Evolutionary conservation across 106 monocot species (phyloP), one percentile per base, ranked within the genome.

Genomic region (Platanthera zijinensis): DNA sequence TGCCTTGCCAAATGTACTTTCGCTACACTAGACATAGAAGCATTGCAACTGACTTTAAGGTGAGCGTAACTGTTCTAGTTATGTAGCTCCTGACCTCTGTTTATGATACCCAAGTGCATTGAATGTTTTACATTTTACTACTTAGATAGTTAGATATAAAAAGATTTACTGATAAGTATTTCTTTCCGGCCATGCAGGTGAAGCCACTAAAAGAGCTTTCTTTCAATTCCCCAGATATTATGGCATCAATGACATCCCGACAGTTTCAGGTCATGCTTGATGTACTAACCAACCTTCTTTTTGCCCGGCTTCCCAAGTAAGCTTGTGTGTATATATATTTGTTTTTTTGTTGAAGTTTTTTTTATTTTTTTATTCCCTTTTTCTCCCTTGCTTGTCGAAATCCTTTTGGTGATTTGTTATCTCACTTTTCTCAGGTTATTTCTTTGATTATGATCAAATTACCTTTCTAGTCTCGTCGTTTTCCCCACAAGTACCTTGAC

Each of bases 191-290:
- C 8, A 71, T 81, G 54, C 82, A 94, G 94, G 89, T 95, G 79
- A 95, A 95, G 82, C 94, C 94, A 64, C 54, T 95, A n/a, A 95
- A 95, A 75, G 91, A 91, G 71, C 85, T 95, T 17, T 73, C 80
- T 50, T 95, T 95, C 77, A 95, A 95, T 63, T 95, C 94, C 50
- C 84, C 91, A 28, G 84, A 91, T 75, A 95, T 95, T 74, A 87
- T 86, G 12, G 91, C 94, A 76, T 84, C 94, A 64, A 95, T 95
- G 94, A 89, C 94, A 74, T 95, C 94, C 30, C 89, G 91, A 39
- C 94, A 95, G 71, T 95, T 95, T 77, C 91, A 95, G 59, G 94
- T 95, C 68, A 91, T 95, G 94, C 71, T 91, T 50, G 94, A 91
- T 84, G 89, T 95, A 56, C 73, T 95, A 22, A 95, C 71, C 82